Evolutionary conservation across 805 yeast genomes (phyloP).

Genomic region (Torulaspora franciscae): DNA sequence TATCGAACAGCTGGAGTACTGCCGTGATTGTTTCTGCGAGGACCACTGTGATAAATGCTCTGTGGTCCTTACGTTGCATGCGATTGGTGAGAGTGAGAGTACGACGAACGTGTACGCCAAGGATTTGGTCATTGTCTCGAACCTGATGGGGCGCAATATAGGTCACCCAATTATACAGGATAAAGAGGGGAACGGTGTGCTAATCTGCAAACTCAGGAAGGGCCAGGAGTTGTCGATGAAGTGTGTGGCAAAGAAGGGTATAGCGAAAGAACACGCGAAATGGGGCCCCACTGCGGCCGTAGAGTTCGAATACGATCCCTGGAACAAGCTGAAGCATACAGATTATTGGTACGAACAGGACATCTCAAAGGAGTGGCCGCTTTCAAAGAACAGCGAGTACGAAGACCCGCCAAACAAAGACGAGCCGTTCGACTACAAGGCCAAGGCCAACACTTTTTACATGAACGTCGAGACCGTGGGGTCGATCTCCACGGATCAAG

Average conservation of each 20-base stretch:
- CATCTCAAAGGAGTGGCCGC: constrained; percentile 91
- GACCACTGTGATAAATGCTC: constrained; percentile 95
- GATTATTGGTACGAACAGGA: constrained; percentile 94
- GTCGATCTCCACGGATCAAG: constrained; percentile 80
- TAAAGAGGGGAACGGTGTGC: constrained; percentile 72
- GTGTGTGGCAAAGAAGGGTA: constrained; percentile 96
- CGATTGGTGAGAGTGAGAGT: constrained; percentile 82
- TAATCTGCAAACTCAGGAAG: constrained; percentile 83
- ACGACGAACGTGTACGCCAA: constrained; percentile 87
- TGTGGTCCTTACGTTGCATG: constrained; percentile 78
- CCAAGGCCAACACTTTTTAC: constrained; percentile 77
- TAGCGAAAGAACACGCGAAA: constrained; percentile 95
- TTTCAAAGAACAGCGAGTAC: constrained; percentile 80
- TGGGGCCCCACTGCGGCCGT: constrained; percentile 97
- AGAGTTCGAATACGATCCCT: constrained; percentile 98
- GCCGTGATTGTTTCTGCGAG: constrained; percentile 96
- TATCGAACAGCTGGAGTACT: constrained; percentile 77
- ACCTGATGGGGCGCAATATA: constrained; percentile 40
- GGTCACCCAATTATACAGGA: constrained; percentile 88
- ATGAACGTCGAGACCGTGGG: constrained; percentile 93
- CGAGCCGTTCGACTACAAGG: constrained; percentile 78
- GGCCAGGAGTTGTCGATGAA: constrained; percentile 85
- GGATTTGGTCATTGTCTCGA: constrained; percentile 53
- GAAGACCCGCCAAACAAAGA: constrained; percentile 92
- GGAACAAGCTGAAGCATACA: constrained; percentile 94